Conservation (phyloP, 139 green algal genomes). For the Volvox reticuliferus region DNA sequence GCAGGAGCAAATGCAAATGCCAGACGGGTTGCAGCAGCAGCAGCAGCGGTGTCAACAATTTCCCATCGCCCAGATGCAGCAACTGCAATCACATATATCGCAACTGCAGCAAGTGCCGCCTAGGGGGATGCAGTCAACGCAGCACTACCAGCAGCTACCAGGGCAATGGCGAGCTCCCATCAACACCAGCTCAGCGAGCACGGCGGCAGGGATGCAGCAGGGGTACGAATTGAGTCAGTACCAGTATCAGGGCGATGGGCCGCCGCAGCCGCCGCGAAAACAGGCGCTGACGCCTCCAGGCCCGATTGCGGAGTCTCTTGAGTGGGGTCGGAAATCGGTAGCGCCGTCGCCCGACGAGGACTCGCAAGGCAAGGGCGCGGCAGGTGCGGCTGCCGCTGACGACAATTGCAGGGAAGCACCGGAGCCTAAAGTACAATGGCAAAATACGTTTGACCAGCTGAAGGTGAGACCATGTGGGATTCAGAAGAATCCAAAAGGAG, state of each 20-base stretch:
- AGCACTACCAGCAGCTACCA: neutral
- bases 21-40: neutral
- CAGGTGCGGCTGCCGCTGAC: neutral
- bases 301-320: neutral
- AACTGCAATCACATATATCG: neutral
- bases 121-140: neutral
- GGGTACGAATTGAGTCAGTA: neutral
- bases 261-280: neutral
- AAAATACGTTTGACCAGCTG: slow-evolving; percentile 32
- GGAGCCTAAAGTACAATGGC: slow-evolving; percentile 7
- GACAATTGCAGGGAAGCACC: neutral
- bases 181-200: neutral
- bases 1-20: neutral
- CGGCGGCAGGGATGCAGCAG: neutral
- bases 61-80: neutral
- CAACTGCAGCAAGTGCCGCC: too few relatives aligned
- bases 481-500: too few relatives aligned
- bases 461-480: neutral
- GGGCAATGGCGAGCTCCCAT: neutral
- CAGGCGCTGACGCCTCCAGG: neutral
- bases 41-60: neutral
- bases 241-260: neutral
- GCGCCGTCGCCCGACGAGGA: neutral
- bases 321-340: neutral
- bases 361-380: neutral